phyloP scores from a whole-genome alignment of 192 early-diverging fungal genomes.

The Gaertneriomyces semiglobifer region DNA sequence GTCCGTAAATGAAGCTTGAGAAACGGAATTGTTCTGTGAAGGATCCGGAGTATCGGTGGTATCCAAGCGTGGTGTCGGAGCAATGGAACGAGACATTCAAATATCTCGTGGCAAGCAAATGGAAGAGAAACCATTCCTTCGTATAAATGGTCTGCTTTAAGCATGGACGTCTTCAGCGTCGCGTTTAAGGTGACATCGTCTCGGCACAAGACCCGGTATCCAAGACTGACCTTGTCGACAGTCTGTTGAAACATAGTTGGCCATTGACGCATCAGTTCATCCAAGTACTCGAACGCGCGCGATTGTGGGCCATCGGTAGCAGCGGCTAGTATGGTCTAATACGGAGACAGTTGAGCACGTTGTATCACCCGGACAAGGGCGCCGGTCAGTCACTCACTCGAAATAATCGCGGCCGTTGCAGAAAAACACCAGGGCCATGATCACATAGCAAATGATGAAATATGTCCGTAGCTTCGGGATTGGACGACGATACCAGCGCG shows the following conservation, averaged over 20 bases:
- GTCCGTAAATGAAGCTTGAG: constrained; percentile 27
- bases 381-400: constrained; percentile 9
- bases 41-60: constrained; percentile 13
- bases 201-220: no score
- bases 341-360: constrained; percentile 1
- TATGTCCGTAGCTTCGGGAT: constrained; percentile 7
- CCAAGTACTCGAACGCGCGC: constrained; percentile 8
- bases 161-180: no score
- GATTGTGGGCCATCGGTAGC: background rate
- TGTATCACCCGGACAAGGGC: background rate
- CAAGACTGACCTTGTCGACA: background rate
- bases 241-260: constrained; percentile 6
- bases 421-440: constrained; percentile 31
- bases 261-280: constrained; percentile 10
- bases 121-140: constrained; percentile 22
- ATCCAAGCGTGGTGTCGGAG: constrained; percentile 7
- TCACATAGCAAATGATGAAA: constrained; percentile 30
- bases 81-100: constrained; percentile 10
- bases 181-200: no score
- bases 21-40: constrained; percentile 27
- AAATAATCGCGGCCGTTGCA: constrained; percentile 35
- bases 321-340: background rate
- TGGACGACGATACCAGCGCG: constrained; percentile 2
- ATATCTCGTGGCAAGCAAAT: constrained; percentile 38
- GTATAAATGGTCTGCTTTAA: no score